phyloP scores from a whole-genome alignment of 306 rosid species.

The Cucurbita ficifolia region DNA sequence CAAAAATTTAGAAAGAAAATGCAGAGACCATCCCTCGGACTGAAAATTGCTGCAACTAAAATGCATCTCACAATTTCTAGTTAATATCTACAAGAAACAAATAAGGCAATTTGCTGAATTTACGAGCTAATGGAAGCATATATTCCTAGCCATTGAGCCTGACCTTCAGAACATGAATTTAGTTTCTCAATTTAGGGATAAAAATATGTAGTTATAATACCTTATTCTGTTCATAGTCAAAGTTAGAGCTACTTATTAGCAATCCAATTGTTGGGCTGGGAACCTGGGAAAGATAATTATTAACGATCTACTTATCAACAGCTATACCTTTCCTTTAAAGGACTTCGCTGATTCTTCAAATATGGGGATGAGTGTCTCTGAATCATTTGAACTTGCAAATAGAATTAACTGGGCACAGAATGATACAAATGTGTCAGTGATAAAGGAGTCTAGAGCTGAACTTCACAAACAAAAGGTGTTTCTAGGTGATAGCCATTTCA shows the following conservation, averaged over 20 bases:
- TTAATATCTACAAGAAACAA: neutral
- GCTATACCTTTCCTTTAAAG: slow-evolving; percentile 86
- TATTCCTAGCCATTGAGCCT: neutral
- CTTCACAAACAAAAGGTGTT: neutral
- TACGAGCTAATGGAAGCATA: neutral
- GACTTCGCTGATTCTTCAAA: slow-evolving; percentile 65
- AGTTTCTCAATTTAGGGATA: neutral
- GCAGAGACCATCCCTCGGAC: neutral
- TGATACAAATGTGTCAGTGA: slow-evolving; percentile 9
- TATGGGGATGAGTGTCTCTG: slow-evolving; percentile 49
- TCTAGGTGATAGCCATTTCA: neutral
- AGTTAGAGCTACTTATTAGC: neutral
- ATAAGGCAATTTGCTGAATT: neutral
- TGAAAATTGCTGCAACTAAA: neutral
- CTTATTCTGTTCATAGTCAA: neutral
- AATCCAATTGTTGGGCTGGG: neutral
- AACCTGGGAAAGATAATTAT: neutral
- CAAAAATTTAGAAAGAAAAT: neutral
- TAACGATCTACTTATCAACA: neutral
- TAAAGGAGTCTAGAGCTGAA: neutral
- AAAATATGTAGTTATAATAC: neutral
- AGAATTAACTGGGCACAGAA: slow-evolving; percentile 46
- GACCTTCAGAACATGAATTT: neutral
- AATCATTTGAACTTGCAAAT: slow-evolving; percentile 55
- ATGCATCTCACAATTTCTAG: neutral